Evolutionary conservation across 805 yeast species (phyloP), one percentile per base, ranked within the genome.

Genomic region (Myxozyma kluyveri): DNA sequence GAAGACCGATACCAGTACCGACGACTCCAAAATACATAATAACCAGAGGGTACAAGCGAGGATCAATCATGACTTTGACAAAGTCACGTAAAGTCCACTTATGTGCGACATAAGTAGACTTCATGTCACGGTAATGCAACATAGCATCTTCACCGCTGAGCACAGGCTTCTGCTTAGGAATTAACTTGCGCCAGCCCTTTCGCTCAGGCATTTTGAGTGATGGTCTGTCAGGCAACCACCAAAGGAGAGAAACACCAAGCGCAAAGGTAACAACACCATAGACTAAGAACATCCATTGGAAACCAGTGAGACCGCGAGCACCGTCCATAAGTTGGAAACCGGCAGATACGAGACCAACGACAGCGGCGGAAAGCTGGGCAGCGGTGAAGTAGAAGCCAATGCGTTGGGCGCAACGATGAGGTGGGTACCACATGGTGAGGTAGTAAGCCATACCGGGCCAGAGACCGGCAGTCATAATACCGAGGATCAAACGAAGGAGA

Each of bases 21-120:
- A 88, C 96, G 19, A 86, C 95, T 18, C 96, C 96, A 66, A 88
- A 88, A 69, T 88, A 88, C 96, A 88, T 88, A 70, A 88, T 73
- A 41, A 86, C 73, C 53, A 88, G 68, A 1, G 95, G 93, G 90
- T 90, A 87, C 38, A 84, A 73, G 58, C 93, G 75, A 41, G 76
- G 63, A 65, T 88, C 96, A 29, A 73, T 61, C 21, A 86, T 59
- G 37, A 88, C 77, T 6, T 65, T 67, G 38, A 68, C 61, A 27
- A 88, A 72, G 54, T 86, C 91, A 35, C 67, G 71, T 73, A 79
- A 72, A 0, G 75, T 75, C 91, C 93, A 88, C 4, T 57, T 2
- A 70, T 52, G 31, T 69, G 58, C 56, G 10, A 29, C 46, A 18
- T 54, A 54, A 3, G 58, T 54, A 19, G 45, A 21, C 41, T 39